Evolutionary conservation across 2,329 filamentous ascomycete species (phyloP), one percentile per base, ranked within the genome.

Genomic region (Venturia nashicola): DNA sequence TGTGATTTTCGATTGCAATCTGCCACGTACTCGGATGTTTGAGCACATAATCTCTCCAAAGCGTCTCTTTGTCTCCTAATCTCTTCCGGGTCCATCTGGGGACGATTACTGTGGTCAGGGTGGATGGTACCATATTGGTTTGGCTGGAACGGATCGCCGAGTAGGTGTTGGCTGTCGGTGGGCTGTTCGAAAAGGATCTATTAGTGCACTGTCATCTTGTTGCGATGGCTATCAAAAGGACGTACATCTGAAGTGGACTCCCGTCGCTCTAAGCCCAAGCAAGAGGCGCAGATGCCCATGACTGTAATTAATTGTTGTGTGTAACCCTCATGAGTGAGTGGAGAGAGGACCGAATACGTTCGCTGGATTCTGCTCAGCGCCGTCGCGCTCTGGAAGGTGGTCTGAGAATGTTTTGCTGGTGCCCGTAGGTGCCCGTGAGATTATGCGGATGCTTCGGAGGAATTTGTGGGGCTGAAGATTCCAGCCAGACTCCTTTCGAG

Each of bases 231-330:
- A 40, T 23, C 12, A 16, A 8, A 63, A 42, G 44, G 23, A 72
- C 76, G 71, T 66, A 79, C 78, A 65, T 79, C 76, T 62, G 72
- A 70, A 65, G 76, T 74, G 63, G 77, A 77, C 68, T 75, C 69
- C 69, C 73, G 73, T 67, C 76, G 75, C 65, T 74, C 73, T 59
- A 74, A 72, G 68, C 77, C 77, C 61, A 80, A 76, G 69, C 78
- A 80, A 62, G 78, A 80, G 62, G 75, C 72, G 72, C 78, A 80
- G 70, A 78, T 73, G 67, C 78, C 78, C 78, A 80, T 80, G 70
- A 71, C 74, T 69, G 68, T 67, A 68, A 68, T 54, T 18, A 62
- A 1, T 18, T 14, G 27, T 27, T 7, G n/a, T 20, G 20, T 6
- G 23, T 6, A 3, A 1, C 39, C 66, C 66, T 66, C 61, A 64